Conservation (phyloP, 306 rosid species). For the Cucumis sativus region Cucumber_9930_V3 NC_026657.2:20393001-20393500, state of each 20-base stretch:
- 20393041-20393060: constrained; percentile 29
- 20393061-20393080: constrained; percentile 80
- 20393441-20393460: too few species aligned
- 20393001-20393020: constrained; percentile 50
- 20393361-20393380: too few species aligned
- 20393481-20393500: too few species aligned
- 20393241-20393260: neutral
- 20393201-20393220: neutral
- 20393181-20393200: neutral
- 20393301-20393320: neutral
- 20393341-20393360: too few species aligned
- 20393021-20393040: constrained; percentile 35
- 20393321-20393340: too few species aligned
- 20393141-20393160: neutral
- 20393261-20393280: neutral
- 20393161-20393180: neutral
- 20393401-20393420: too few species aligned
- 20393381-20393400: too few species aligned
- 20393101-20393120: constrained; percentile 16
- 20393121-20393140: neutral
- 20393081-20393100: constrained; percentile 85
- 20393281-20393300: neutral
- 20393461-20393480: too few species aligned
- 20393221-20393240: too few species aligned
- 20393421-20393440: too few species aligned